Evolutionary conservation across 257 asterid genomes (phyloP).

Genomic region (Solanum tacnaense): DNA sequence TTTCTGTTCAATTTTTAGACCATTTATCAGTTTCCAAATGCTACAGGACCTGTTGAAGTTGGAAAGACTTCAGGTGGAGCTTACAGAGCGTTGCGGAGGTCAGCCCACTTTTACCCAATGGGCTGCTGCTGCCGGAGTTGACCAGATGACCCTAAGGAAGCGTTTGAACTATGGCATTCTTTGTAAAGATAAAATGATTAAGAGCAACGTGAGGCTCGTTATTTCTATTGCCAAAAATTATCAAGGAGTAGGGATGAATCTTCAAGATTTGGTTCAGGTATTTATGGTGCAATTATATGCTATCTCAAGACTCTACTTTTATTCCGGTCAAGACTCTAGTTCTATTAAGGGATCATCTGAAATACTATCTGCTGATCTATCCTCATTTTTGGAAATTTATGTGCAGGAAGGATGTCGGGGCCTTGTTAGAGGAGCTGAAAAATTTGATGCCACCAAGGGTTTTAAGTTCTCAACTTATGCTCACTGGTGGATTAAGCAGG

Average conservation of each 20-base stretch:
- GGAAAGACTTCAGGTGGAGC: constrained; percentile 73
- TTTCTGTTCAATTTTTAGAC: background rate
- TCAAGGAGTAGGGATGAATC: constrained; percentile 90
- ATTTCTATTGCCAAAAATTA: constrained; percentile 89
- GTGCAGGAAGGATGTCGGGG: constrained; percentile 98
- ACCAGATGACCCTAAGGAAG: constrained; percentile 67
- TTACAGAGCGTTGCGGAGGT: constrained; percentile 44
- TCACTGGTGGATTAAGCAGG: constrained; percentile 99
- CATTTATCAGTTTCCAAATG: background rate
- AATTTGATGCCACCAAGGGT: constrained; percentile 89
- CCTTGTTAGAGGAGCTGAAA: constrained; percentile 84
- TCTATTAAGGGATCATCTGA: background rate
- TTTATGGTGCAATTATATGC: background rate
- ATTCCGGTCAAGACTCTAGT: background rate
- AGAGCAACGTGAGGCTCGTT: constrained; percentile 84
- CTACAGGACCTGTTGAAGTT: constrained; percentile 69
- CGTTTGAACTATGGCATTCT: constrained; percentile 58
- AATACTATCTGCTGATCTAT: background rate
- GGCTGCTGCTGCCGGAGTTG: constrained; percentile 92
- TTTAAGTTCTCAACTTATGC: constrained; percentile 94
- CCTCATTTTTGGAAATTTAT: constrained; percentile 4
- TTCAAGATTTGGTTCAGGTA: constrained; percentile 98
- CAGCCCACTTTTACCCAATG: constrained; percentile 68
- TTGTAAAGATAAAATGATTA: constrained; percentile 90
- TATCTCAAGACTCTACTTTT: background rate